Conservation (phyloP, 352 stramenopile genomes). For the Phytophthora pisi region DNA sequence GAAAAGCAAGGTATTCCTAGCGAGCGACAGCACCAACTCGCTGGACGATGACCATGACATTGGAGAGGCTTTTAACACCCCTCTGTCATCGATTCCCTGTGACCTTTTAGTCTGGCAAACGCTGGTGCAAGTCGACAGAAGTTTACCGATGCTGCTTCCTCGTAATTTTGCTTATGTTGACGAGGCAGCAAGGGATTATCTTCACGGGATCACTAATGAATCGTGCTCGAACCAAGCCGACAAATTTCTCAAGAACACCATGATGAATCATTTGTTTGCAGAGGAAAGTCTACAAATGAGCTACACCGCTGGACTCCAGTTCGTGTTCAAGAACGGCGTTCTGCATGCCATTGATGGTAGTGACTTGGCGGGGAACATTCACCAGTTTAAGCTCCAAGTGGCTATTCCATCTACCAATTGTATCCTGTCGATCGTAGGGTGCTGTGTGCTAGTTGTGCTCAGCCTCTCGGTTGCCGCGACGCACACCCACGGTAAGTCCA, state of each 20-base stretch:
- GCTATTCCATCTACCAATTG: background rate
- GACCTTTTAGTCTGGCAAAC: background rate
- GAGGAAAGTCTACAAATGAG: background rate
- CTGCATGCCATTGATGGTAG: background rate
- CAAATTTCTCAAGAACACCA: background rate
- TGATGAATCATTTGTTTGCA: background rate
- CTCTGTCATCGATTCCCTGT: background rate
- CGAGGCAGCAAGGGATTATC: background rate
- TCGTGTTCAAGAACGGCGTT: background rate
- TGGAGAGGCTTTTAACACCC: background rate
- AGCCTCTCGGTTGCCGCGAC: background rate
- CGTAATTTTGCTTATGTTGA: background rate
- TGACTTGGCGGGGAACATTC: background rate
- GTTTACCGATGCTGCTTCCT: background rate
- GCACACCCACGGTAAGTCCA: background rate
- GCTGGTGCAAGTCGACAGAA: background rate
- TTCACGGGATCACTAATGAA: background rate
- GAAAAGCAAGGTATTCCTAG: background rate
- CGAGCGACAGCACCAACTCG: background rate
- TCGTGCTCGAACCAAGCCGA: background rate
- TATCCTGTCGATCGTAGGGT: background rate
- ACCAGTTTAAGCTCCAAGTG: background rate
- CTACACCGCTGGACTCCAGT: background rate
- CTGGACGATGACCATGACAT: background rate
- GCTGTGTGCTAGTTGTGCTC: background rate